A percentile compares a stretch with the other conserved stretches of the same genome.
These are phyloP conservation scores for Vanrija sp. DNA, from an alignment of 1,284 basidiomycete species.

Conservation along the genomic window DNA sequence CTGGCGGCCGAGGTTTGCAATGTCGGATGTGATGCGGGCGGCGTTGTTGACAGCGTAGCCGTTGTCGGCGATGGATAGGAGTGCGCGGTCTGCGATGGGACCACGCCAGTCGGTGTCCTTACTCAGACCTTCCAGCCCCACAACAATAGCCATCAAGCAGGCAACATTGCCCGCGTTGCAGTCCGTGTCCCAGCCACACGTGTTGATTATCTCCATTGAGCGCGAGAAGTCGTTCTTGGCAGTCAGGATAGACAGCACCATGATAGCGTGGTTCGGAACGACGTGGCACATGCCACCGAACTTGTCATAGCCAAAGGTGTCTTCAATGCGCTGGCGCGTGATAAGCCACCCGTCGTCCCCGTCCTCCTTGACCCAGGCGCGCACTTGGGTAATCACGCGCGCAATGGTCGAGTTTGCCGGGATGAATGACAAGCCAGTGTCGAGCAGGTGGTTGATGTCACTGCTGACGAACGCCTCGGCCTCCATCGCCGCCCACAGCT, in stretches of 20 bases:
- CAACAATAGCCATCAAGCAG: conserved; percentile 2
- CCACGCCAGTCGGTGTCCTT: conserved; percentile 2
- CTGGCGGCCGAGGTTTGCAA: conserved; percentile 4
- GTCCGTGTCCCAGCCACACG: conserved; percentile 5
- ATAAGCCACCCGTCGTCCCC: neutral
- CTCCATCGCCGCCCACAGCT: conserved; percentile 5
- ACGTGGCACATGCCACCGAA: conserved; percentile 4
- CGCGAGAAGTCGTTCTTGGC: conserved; percentile 1
- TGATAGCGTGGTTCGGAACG: conserved; percentile 5
- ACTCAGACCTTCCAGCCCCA: neutral
- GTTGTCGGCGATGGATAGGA: conserved; percentile 4
- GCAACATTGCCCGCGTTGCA: conserved; percentile 5
- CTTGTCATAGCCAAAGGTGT: conserved; percentile 7
- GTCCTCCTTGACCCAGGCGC: conserved; percentile 5
- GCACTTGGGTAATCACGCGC: neutral
- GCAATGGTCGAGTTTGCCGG: conserved; percentile 1
- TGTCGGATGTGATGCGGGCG: conserved; percentile 2
- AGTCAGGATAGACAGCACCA: conserved; percentile 3
- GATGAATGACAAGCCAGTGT: conserved; percentile 3
- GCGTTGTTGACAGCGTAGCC: conserved; percentile 7
- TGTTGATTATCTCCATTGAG: conserved; percentile 5
- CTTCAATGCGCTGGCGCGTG: conserved; percentile 2
- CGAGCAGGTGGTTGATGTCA: conserved; percentile 5
- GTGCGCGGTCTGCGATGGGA: conserved; percentile 1
- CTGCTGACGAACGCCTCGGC: conserved; percentile 4